phyloP scores from a whole-genome alignment of 768 basidiomycete genomes.

The Macrolepiota fuliginosa region DNA sequence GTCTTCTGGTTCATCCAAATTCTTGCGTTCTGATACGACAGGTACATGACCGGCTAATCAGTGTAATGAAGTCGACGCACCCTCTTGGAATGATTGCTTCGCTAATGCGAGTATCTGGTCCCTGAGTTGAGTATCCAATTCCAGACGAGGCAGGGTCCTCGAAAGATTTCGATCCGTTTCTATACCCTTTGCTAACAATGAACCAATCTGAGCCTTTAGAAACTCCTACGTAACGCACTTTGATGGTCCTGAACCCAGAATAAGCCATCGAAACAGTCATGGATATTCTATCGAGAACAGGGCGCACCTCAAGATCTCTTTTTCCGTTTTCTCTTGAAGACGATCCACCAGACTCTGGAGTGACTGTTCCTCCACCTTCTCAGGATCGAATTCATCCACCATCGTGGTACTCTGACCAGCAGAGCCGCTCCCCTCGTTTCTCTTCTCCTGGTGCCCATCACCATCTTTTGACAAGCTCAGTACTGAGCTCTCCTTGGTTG shows the following conservation, averaged over 20 bases:
- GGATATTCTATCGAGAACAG: not conserved
- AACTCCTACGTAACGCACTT: conserved; percentile 22
- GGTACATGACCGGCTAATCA: not conserved
- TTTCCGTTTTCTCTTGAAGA: conserved; percentile 85
- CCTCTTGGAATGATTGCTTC: conserved; percentile 16
- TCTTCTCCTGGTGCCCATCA: conserved; percentile 3
- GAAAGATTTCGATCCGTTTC: conserved; percentile 80
- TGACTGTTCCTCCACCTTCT: conserved; percentile 48
- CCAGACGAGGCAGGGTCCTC: conserved; percentile 56
- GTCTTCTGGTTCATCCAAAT: conserved; percentile 60
- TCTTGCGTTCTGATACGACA: conserved; percentile 27
- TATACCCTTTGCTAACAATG: conserved; percentile 52
- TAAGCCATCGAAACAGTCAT: not conserved
- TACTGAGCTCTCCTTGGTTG: not conserved
- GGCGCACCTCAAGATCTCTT: conserved; percentile 69
- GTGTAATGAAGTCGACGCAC: not conserved
- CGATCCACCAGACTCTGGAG: conserved; percentile 78
- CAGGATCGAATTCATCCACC: conserved; percentile 16
- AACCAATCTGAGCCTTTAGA: not conserved
- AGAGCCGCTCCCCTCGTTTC: not conserved
- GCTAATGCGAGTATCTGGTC: conserved; percentile 60
- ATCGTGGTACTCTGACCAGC: not conserved
- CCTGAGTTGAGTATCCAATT: conserved; percentile 56
- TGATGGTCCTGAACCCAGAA: conserved; percentile 26
- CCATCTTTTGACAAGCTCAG: conserved; percentile 23